Evolutionary conservation across 148 eudicot genomes (phyloP).

Genomic region (Agrostemma githago): DNA sequence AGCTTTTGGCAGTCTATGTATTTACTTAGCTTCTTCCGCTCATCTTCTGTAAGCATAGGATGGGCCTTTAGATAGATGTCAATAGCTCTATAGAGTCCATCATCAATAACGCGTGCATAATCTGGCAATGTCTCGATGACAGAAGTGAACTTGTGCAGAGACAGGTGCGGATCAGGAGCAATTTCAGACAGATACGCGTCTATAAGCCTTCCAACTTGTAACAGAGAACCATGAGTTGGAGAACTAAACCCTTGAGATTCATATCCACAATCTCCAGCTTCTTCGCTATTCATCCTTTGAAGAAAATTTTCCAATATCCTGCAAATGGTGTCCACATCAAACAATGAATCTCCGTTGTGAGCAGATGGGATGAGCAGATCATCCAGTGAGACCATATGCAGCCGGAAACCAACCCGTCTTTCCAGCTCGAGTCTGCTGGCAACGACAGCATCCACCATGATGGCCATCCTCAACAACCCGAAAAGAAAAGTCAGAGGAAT

Average conservation of each 20-base stretch:
- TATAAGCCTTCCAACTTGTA: slow-evolving; percentile 57
- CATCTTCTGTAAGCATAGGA: slow-evolving; percentile 43
- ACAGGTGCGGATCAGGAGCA: slow-evolving; percentile 59
- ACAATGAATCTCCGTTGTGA: slow-evolving; percentile 52
- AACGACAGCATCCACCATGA: slow-evolving; percentile 44
- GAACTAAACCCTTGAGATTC: slow-evolving; percentile 54
- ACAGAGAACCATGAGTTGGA: slow-evolving; percentile 48
- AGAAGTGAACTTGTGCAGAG: slow-evolving; percentile 45
- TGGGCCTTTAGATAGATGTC: slow-evolving; percentile 75
- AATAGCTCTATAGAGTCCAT: slow-evolving; percentile 67
- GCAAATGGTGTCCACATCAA: slow-evolving; percentile 56
- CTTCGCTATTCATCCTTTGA: slow-evolving; percentile 55
- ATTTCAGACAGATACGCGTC: slow-evolving; percentile 70
- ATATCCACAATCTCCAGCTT: slow-evolving; percentile 48
- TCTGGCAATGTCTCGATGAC: slow-evolving; percentile 54
- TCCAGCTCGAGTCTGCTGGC: slow-evolving; percentile 59
- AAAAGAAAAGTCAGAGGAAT: slow-evolving; percentile 55
- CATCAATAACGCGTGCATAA: slow-evolving; percentile 73
- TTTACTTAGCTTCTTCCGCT: slow-evolving; percentile 49
- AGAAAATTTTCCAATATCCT: slow-evolving; percentile 59
- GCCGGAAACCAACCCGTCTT: slow-evolving; percentile 44
- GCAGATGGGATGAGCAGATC: slow-evolving; percentile 60
- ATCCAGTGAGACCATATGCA: slow-evolving; percentile 57
- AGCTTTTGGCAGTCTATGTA: slow-evolving; percentile 70
- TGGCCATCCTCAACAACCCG: slow-evolving; percentile 54